Base-by-base conservation (phyloP, 2,329 filamentous ascomycete genomes). In the Byssoonygena ceratinophila region DNA sequence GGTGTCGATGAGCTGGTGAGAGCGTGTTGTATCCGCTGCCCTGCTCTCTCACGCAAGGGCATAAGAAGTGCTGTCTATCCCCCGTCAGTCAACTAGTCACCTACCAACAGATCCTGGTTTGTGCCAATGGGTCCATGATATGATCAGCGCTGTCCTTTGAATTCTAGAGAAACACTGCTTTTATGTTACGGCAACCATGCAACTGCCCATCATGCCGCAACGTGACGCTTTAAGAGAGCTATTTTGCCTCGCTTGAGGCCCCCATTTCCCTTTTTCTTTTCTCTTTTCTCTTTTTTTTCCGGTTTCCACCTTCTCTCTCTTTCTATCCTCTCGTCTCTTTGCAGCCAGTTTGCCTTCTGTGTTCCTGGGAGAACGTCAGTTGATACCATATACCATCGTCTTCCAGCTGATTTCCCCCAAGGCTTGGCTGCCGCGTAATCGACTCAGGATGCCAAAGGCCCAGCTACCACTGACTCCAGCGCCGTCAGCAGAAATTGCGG, bases 401-500 rank as follows among this genome's bases (percentile, higher is more conserved):
- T n/a, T 34, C 6, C 32, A 34, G 18, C 20, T 31, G 16, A n/a
- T n/a, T 18, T 41, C 45, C 12, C 20, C n/a, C 9, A 3, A n/a
- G 20, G 32, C 32, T 47, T 47, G 45, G 31, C 45, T 47, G 31
- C 31, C 36, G 56, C 43, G 18, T 22, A 7, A 34, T 46, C 31
- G 29, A 23, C 31, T 22, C 39, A 52, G n/a, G 23, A 89, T 89
- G 85, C 80, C 84, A 66, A 81, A 77, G 54, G 75, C 78, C 41
- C 74, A 73, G 52, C 74, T 82, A 51, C 87, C 84, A 41, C 86
- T 83, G 40, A 94, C 87, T 46, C 88, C 87, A 37, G 82, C 81
- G 49, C 85, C 86, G 9, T 91, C 86, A 31, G 84, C 84, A 47
- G 87, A 92, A 64, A 86, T 92, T 65, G 79, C 80, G 53, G 83